phyloP scores from a whole-genome alignment of 768 basidiomycete genomes.

The Tricholoma bakamatsutake region DNA sequence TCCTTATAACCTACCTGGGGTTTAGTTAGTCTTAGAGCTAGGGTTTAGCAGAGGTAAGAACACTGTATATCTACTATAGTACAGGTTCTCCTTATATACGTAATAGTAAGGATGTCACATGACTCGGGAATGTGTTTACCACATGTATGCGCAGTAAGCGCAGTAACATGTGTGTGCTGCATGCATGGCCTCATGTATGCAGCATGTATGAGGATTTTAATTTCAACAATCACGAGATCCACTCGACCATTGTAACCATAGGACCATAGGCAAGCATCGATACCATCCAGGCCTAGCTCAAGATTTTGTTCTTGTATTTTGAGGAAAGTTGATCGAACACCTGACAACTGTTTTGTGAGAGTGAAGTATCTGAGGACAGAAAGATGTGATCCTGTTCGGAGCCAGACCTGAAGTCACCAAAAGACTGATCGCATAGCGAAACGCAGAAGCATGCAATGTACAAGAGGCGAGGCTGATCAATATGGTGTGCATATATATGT shows the following conservation, averaged over 20 bases:
- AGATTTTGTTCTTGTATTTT: constrained; percentile 46
- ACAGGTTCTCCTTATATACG: too few relatives aligned
- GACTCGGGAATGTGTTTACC: too few relatives aligned
- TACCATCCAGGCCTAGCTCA: constrained; percentile 55
- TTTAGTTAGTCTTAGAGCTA: too few relatives aligned
- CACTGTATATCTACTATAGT: too few relatives aligned
- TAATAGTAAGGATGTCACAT: too few relatives aligned
- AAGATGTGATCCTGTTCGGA: constrained; percentile 59
- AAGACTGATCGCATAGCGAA: constrained; percentile 50
- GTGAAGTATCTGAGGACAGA: constrained; percentile 53
- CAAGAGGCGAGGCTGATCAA: constrained; percentile 60
- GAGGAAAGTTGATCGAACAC: constrained; percentile 49
- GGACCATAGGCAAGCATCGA: constrained; percentile 70
- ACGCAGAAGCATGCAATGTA: constrained; percentile 32
- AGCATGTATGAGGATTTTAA: too few relatives aligned
- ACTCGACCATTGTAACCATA: constrained; percentile 48
- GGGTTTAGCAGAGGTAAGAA: too few relatives aligned
- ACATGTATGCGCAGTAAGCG: too few relatives aligned
- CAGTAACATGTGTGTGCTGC: too few relatives aligned
- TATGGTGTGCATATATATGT: constrained; percentile 65
- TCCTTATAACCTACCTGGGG: too few relatives aligned
- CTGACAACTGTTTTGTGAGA: constrained; percentile 37
- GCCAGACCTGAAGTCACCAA: constrained; percentile 46
- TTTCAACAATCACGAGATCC: too few relatives aligned
- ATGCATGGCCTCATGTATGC: too few relatives aligned